phyloP scores from a whole-genome alignment of 345 rosid species.

The Dipteronia sinensis region DNA sequence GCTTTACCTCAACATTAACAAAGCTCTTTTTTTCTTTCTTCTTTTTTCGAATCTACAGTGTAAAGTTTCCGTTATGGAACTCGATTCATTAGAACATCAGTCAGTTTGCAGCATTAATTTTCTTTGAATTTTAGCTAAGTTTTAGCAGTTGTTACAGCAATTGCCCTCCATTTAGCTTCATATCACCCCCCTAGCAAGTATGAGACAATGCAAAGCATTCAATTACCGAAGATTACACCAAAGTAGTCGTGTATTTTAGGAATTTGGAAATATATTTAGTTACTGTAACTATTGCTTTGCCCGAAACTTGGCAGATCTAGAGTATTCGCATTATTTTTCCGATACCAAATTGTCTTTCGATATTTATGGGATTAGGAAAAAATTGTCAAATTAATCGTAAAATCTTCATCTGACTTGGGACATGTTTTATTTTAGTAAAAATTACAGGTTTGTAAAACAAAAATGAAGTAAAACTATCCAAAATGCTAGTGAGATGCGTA shows the following conservation, averaged over 20 bases:
- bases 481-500: background rate
- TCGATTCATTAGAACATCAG: conserved; percentile 36
- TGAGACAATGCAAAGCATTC: background rate
- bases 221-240: background rate
- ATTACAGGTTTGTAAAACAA: background rate
- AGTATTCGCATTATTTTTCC: background rate
- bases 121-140: conserved; percentile 26
- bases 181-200: background rate
- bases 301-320: background rate
- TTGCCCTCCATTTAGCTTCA: background rate
- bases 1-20: conserved; percentile 72
- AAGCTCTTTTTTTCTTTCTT: conserved; percentile 29
- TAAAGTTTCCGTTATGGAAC: conserved; percentile 47
- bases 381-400: too few species aligned
- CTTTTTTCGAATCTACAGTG: conserved; percentile 42
- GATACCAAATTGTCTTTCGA: background rate
- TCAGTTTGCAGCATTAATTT: conserved; percentile 33
- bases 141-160: conserved; percentile 19
- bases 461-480: background rate
- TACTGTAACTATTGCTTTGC: background rate
- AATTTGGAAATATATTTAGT: background rate
- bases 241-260: background rate
- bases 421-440: background rate
- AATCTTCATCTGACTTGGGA: background rate
- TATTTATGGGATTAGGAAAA: too few species aligned